These are phyloP conservation scores for Fusarium phyllophilum DNA, from an alignment of 2,329 filamentous ascomycete species.

Conservation along the genomic window DNA sequence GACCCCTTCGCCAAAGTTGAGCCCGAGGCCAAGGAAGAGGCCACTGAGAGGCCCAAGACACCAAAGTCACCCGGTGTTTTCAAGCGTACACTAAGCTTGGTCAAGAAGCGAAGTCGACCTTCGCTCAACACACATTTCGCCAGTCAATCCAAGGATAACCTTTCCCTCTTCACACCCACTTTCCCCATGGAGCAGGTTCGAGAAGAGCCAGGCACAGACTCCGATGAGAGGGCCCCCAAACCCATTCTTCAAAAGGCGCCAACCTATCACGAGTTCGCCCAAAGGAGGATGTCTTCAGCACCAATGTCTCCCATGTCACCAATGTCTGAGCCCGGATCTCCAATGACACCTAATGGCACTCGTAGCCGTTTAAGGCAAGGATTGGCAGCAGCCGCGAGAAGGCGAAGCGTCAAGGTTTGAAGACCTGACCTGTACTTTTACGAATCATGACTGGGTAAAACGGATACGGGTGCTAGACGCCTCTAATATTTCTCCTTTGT, in stretches of 20 bases:
- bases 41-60: conserved; percentile 47
- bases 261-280: conserved; percentile 61
- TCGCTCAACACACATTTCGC: conserved; percentile 53
- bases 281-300: conserved; percentile 50
- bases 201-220: conserved; percentile 45
- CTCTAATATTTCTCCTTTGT: conserved; percentile 34
- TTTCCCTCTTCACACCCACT: conserved; percentile 41
- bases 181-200: conserved; percentile 50
- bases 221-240: conserved; percentile 28
- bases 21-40: conserved; percentile 44
- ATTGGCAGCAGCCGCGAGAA: conserved; percentile 45
- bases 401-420: conserved; percentile 54
- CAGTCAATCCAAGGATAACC: conserved; percentile 49
- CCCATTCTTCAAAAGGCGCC: conserved; percentile 45
- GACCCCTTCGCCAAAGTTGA: conserved; percentile 60
- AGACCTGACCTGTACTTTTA: conserved; percentile 30
- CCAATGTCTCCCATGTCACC: conserved; percentile 44
- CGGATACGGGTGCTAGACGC: conserved; percentile 33
- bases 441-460: conserved; percentile 39
- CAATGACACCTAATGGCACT: conserved; percentile 43
- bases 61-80: conserved; percentile 59
- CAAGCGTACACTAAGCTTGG: conserved; percentile 64
- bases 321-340: conserved; percentile 42
- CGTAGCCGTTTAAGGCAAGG: conserved; percentile 39
- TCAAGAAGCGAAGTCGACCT: conserved; percentile 65